Conservation (phyloP, 1,139 yeast species). For the Pichia terricola region DNA sequence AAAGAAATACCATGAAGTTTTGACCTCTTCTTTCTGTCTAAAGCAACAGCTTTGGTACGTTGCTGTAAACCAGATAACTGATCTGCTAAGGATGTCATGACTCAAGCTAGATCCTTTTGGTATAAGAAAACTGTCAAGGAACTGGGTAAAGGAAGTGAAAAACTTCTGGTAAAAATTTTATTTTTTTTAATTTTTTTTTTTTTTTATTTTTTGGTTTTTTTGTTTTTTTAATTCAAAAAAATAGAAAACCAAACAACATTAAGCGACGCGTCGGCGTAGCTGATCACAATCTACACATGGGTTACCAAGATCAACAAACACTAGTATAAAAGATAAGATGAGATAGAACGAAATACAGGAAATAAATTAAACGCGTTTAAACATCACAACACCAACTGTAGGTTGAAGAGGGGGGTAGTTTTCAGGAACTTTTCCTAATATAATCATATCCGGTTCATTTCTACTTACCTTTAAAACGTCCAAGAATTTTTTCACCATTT, state of each 20-base stretch:
- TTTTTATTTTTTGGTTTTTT: neutral
- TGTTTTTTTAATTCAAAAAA: neutral
- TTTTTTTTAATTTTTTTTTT: neutral
- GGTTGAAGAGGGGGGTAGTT: constrained; percentile 13
- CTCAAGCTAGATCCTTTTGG: neutral
- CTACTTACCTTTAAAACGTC: constrained; percentile 13
- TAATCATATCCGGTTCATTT: constrained; percentile 18
- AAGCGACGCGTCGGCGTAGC: neutral
- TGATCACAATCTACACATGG: too few species aligned
- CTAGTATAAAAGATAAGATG: too few species aligned
- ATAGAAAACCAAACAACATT: neutral
- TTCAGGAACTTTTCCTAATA: constrained; percentile 10
- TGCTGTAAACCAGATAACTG: constrained; percentile 71
- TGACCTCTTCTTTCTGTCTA: constrained; percentile 80
- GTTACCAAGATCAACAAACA: too few species aligned
- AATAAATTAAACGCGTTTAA: constrained; percentile 9
- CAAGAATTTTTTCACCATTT: constrained; percentile 11
- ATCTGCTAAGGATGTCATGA: constrained; percentile 54
- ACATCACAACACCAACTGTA: constrained; percentile 15
- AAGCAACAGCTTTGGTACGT: constrained; percentile 61
- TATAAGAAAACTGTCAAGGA: too few species aligned
- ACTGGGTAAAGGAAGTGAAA: neutral
- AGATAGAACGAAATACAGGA: neutral
- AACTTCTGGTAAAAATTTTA: neutral
- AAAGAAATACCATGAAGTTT: constrained; percentile 83